These are phyloP conservation scores for Alternaria triticina DNA, from an alignment of 2,329 filamentous ascomycete genomes.

Conservation along the genomic window DNA sequence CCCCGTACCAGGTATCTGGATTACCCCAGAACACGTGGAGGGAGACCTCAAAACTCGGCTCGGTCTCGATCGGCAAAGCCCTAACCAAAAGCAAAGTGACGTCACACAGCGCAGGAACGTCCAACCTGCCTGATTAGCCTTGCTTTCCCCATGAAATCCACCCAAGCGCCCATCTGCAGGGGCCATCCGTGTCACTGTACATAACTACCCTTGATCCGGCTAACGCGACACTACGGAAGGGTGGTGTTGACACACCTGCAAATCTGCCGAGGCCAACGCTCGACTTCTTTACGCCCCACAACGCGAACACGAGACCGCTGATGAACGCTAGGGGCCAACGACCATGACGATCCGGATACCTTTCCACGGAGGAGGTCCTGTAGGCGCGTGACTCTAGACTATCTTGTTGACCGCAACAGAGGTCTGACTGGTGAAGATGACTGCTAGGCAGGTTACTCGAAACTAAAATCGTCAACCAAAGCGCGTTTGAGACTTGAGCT, in stretches of 20 bases:
- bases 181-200: not conserved
- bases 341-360: not conserved
- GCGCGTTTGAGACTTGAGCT: not conserved
- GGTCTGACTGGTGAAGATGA: not conserved
- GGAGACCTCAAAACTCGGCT: not conserved
- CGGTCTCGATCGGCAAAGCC: not conserved
- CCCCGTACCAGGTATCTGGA: not conserved
- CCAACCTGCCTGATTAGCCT: not conserved
- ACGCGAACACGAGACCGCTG: not conserved
- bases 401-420: not conserved
- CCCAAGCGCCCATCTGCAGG: not conserved
- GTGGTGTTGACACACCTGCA: not conserved
- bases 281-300: not conserved
- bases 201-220: not conserved
- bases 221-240: not conserved
- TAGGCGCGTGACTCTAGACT: not conserved
- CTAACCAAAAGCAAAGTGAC: not conserved
- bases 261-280: not conserved
- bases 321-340: not conserved
- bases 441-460: not conserved
- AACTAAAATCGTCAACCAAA: not conserved
- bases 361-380: not conserved
- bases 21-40: not conserved
- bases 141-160: not conserved
- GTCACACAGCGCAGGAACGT: not conserved